These are phyloP conservation scores for Fusarium algeriense DNA, from an alignment of 2,329 filamentous ascomycete genomes.

Conservation along the genomic window DNA sequence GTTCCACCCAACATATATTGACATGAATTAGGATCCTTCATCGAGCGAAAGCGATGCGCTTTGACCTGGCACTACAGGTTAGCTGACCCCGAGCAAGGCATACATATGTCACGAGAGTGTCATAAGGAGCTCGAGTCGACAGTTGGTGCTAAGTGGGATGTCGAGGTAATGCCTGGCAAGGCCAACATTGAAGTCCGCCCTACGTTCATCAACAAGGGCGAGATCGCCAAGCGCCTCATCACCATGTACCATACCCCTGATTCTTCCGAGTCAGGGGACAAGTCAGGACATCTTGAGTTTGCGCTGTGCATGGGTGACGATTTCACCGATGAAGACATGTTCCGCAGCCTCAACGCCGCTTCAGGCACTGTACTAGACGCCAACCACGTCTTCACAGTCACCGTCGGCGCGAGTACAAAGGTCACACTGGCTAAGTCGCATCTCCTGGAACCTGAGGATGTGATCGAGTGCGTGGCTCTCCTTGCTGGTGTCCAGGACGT, in stretches of 20 bases:
- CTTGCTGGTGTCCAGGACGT: conserved; percentile 62
- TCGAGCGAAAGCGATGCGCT: conserved; percentile 93
- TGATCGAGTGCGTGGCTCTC: conserved; percentile 76
- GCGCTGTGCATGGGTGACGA: conserved; percentile 94
- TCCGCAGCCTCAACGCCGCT: conserved; percentile 79
- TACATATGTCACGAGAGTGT: conserved; percentile 83
- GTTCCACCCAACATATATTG: background rate
- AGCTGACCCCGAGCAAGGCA: conserved; percentile 86
- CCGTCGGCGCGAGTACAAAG: conserved; percentile 91
- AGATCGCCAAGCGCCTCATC: conserved; percentile 89
- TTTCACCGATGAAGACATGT: conserved; percentile 97
- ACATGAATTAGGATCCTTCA: conserved; percentile 77
- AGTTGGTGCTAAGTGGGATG: conserved; percentile 83
- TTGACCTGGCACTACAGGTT: conserved; percentile 98
- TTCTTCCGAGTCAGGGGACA: conserved; percentile 59
- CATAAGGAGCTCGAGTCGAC: conserved; percentile 83
- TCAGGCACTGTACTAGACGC: conserved; percentile 64
- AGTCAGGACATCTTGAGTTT: conserved; percentile 77
- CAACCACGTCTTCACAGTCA: conserved; percentile 87
- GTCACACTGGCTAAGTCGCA: conserved; percentile 92
- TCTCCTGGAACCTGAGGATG: conserved; percentile 87
- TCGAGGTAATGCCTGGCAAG: conserved; percentile 97
- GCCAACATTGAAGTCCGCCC: conserved; percentile 97
- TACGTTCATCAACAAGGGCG: conserved; percentile 97
- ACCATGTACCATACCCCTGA: conserved; percentile 72